Evolutionary conservation across 164 flowering plant species (phyloP).

Genomic region (Sextonia rubra): DNA sequence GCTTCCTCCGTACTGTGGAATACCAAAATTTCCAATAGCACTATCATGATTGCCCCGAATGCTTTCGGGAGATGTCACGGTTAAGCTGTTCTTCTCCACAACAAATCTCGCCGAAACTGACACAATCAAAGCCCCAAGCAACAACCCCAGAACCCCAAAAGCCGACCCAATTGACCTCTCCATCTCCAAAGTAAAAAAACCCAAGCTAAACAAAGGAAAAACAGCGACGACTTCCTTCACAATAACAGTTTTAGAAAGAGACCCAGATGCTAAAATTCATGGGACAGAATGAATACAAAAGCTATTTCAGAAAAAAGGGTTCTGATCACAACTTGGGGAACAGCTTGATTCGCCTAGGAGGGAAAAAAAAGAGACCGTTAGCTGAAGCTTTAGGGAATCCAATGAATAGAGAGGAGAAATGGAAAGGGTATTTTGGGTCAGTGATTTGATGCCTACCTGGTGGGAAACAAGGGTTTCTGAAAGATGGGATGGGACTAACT

Average conservation of each 20-base stretch:
- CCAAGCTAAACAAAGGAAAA: not conserved
- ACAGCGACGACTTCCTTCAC: not conserved
- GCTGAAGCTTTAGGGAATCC: not conserved
- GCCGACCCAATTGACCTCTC: conserved; percentile 7
- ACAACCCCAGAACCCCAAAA: conserved; percentile 38
- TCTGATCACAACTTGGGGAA: no score
- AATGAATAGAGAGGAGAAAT: not conserved
- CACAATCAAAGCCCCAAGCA: conserved; percentile 11
- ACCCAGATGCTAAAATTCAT: not conserved
- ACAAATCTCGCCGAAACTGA: conserved; percentile 45
- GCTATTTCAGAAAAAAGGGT: no score
- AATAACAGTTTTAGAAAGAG: not conserved
- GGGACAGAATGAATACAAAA: not conserved
- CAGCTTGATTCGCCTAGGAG: no score
- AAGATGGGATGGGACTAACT: no score
- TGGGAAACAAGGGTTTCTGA: no score
- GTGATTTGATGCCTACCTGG: not conserved
- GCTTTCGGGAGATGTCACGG: conserved; percentile 68
- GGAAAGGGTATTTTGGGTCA: not conserved
- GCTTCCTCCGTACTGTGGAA: conserved; percentile 91
- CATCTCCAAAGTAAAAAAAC: conserved; percentile 10
- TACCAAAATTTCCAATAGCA: conserved; percentile 91
- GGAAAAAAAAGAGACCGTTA: not conserved
- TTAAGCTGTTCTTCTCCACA: conserved; percentile 92
- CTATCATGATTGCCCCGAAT: conserved; percentile 77